Conservation (phyloP, 2,329 filamentous ascomycete genomes). For the Monosporascus ibericus region DNA sequence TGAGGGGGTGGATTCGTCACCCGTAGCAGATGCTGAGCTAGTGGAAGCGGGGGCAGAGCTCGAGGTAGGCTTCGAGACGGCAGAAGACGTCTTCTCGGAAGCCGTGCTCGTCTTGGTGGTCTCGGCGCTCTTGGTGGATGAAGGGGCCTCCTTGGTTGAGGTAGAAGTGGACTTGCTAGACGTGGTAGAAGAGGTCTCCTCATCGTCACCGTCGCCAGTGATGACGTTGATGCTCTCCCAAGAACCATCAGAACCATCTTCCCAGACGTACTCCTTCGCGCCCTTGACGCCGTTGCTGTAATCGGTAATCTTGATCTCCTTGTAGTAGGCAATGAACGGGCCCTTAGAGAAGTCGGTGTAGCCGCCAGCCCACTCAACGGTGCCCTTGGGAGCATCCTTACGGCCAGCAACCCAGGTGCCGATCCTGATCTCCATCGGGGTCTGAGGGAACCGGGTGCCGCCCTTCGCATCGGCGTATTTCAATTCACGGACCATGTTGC, state of each 20-base stretch:
- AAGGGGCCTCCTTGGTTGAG: constrained; percentile 1
- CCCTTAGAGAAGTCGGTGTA: constrained; percentile 43
- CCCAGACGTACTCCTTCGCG: constrained; percentile 46
- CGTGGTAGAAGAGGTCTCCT: constrained; percentile 13
- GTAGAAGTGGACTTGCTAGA: constrained; percentile 6
- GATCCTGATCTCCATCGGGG: constrained; percentile 65
- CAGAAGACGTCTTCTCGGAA: constrained; percentile 7
- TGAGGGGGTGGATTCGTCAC: not conserved
- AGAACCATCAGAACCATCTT: constrained; percentile 41
- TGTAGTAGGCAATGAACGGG: constrained; percentile 52
- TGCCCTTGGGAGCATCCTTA: constrained; percentile 57
- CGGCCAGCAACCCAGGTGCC: constrained; percentile 61
- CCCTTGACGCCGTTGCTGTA: constrained; percentile 44
- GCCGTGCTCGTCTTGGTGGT: constrained; percentile 13
- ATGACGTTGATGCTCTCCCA: constrained; percentile 46
- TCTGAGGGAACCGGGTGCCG: constrained; percentile 61
- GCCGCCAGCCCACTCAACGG: constrained; percentile 65
- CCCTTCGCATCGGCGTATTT: constrained; percentile 51
- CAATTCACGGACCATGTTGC: constrained; percentile 54
- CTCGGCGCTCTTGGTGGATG: constrained; percentile 5
- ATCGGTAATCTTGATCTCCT: constrained; percentile 48
- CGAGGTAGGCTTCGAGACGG: constrained; percentile 9
- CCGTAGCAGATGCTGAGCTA: constrained; percentile 4
- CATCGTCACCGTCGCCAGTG: constrained; percentile 28
- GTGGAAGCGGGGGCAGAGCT: constrained; percentile 9